Conservation (phyloP, 208 protist species). For the Crithidia sp. region DNA sequence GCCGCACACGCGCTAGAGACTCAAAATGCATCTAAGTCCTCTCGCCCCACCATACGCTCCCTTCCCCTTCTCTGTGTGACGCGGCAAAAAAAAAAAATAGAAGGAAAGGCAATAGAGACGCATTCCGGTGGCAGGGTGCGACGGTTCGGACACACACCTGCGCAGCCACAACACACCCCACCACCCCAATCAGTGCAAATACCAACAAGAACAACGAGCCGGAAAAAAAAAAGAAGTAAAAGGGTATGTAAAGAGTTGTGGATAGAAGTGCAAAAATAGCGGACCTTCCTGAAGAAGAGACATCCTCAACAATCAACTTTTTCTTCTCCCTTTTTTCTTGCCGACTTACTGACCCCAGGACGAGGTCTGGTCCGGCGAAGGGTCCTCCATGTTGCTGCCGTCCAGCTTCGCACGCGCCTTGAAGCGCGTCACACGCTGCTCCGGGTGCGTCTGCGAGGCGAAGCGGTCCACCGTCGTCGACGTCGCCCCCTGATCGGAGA, state of each 20-base stretch:
- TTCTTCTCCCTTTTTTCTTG: not conserved
- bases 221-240: constrained; percentile 16
- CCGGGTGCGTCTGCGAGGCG: constrained; percentile 83
- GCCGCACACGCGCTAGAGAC: too few relatives aligned
- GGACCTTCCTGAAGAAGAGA: not conserved
- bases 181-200: not conserved
- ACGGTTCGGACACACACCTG: too few relatives aligned
- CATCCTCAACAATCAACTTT: not conserved
- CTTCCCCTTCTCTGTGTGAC: too few relatives aligned
- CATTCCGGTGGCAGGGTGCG: too few relatives aligned
- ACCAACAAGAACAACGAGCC: not conserved
- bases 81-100: too few relatives aligned
- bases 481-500: constrained; percentile 47
- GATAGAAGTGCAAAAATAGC: not conserved
- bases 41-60: too few relatives aligned
- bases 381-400: constrained; percentile 66
- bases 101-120: too few relatives aligned
- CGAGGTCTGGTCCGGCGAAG: constrained; percentile 61
- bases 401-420: constrained; percentile 40
- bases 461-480: constrained; percentile 66
- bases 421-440: constrained; percentile 85
- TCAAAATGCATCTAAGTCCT: too few relatives aligned
- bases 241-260: constrained; percentile 4
- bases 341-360: constrained; percentile 53
- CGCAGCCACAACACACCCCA: not conserved